Evolutionary conservation across 139 green algal genomes (phyloP).

Genomic region (Micractinium conductrix): DNA sequence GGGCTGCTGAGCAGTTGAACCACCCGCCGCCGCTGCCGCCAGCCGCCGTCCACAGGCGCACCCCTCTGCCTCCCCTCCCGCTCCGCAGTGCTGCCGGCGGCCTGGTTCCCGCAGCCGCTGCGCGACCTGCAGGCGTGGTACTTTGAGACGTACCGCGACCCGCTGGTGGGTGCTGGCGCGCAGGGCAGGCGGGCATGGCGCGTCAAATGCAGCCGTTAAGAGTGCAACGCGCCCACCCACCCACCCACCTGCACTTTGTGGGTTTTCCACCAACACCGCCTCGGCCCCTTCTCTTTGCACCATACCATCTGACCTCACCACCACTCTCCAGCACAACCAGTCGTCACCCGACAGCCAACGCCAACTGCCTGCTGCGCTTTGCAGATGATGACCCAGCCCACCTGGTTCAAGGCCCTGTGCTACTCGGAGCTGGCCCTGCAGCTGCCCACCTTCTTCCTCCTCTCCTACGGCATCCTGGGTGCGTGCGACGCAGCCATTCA

Average conservation of each 20-base stretch:
- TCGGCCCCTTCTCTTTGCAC: too few species aligned
- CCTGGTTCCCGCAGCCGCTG: conserved; percentile 42
- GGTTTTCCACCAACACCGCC: too few species aligned
- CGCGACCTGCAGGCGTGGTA: conserved; percentile 53
- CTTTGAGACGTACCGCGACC: conserved; percentile 64
- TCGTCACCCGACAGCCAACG: neutral
- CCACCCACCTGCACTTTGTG: neutral
- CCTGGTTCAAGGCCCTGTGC: conserved; percentile 74
- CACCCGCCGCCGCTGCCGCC: neutral
- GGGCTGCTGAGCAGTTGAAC: neutral
- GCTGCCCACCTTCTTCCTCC: conserved; percentile 83
- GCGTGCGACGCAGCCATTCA: neutral
- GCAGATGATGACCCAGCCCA: conserved; percentile 59
- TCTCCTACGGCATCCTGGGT: conserved; percentile 59
- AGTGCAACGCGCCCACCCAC: neutral
- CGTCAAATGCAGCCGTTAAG: neutral
- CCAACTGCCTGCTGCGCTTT: too few species aligned
- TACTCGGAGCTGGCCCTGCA: conserved; percentile 72
- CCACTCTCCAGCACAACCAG: too few species aligned
- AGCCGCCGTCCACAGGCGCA: neutral
- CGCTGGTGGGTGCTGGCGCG: conserved; percentile 56
- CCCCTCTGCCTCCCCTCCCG: neutral
- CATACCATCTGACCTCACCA: too few species aligned
- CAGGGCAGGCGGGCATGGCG: too few species aligned
- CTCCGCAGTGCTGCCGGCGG: conserved; percentile 50